A percentile compares a stretch with the other conserved stretches of the same genome.
These are phyloP conservation scores for Fistulifera pelliculosa DNA, from an alignment of 108 stramenopile genomes.

Conservation along the genomic window DNA sequence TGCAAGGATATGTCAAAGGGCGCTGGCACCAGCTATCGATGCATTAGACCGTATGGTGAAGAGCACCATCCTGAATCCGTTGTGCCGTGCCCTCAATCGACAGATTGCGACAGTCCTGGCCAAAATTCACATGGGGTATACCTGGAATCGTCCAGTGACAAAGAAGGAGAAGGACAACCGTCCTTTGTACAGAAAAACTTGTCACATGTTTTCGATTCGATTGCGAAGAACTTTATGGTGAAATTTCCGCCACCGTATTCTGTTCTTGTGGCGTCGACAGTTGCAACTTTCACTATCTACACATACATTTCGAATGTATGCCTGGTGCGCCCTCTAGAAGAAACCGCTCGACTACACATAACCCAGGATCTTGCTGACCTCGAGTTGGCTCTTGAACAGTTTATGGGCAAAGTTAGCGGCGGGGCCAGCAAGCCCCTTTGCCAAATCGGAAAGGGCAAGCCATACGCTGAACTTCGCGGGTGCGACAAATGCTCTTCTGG, in stretches of 20 bases:
- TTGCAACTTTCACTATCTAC: constrained; percentile 74
- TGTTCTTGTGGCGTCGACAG: constrained; percentile 50
- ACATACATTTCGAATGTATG: constrained; percentile 73
- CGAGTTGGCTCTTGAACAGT: constrained; percentile 68
- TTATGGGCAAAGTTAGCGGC: constrained; percentile 53
- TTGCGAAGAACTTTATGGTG: constrained; percentile 42
- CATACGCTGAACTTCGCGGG: constrained; percentile 80
- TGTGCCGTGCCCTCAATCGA: constrained; percentile 55
- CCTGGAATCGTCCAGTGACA: constrained; percentile 19
- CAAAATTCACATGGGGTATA: constrained; percentile 64
- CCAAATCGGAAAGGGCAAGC: constrained; percentile 66
- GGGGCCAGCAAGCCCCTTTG: constrained; percentile 37
- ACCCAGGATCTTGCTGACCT: constrained; percentile 83
- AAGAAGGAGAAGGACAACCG: constrained; percentile 21
- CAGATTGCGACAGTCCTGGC: constrained; percentile 45
- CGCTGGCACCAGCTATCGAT: constrained; percentile 53
- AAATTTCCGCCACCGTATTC: constrained; percentile 62
- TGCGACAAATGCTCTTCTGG: constrained; percentile 83
- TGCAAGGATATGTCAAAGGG: constrained; percentile 52
- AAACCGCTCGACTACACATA: constrained; percentile 53
- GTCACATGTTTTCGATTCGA: constrained; percentile 37
- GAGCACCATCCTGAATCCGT: constrained; percentile 45
- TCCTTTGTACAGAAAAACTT: constrained; percentile 74
- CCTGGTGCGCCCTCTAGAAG: constrained; percentile 67
- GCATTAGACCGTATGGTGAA: constrained; percentile 70